Conservation (phyloP, 2,329 filamentous ascomycete genomes). For the Cladosporium sphaerospermum region DNA sequence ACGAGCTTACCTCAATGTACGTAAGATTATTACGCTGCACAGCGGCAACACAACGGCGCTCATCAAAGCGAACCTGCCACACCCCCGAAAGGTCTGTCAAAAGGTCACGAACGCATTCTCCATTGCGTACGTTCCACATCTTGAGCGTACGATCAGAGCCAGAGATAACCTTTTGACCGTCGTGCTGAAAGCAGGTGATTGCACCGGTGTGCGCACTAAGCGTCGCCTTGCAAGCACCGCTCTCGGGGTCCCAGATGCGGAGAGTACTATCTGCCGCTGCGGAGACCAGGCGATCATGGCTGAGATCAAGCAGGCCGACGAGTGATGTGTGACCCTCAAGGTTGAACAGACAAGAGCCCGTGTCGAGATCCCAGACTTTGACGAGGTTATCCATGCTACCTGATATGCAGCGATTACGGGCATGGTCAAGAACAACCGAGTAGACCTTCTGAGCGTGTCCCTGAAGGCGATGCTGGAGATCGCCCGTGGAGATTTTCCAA, state of each 20-base stretch:
- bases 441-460: conserved; percentile 94
- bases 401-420: conserved; percentile 90
- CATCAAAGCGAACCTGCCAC: conserved; percentile 98
- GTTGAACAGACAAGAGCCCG: conserved; percentile 76
- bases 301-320: conserved; percentile 84
- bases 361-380: conserved; percentile 93
- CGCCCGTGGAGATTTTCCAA: conserved; percentile 95
- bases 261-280: conserved; percentile 93
- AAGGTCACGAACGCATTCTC: conserved; percentile 86
- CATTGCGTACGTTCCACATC: conserved; percentile 95
- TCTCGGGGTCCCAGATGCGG: conserved; percentile 94
- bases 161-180: conserved; percentile 92
- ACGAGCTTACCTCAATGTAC: conserved; percentile 77
- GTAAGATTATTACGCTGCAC: conserved; percentile 89
- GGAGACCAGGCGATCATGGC: conserved; percentile 83
- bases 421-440: conserved; percentile 87
- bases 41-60: conserved; percentile 87
- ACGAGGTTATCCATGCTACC: conserved; percentile 98
- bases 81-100: conserved; percentile 92
- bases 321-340: conserved; percentile 89
- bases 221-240: conserved; percentile 80
- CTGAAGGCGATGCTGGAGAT: conserved; percentile 73
- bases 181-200: conserved; percentile 98
- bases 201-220: conserved; percentile 91
- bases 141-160: conserved; percentile 93